These are phyloP conservation scores for Mortierella sp. DNA, from an alignment of 371 early-diverging fungal species.

Conservation along the genomic window DNA sequence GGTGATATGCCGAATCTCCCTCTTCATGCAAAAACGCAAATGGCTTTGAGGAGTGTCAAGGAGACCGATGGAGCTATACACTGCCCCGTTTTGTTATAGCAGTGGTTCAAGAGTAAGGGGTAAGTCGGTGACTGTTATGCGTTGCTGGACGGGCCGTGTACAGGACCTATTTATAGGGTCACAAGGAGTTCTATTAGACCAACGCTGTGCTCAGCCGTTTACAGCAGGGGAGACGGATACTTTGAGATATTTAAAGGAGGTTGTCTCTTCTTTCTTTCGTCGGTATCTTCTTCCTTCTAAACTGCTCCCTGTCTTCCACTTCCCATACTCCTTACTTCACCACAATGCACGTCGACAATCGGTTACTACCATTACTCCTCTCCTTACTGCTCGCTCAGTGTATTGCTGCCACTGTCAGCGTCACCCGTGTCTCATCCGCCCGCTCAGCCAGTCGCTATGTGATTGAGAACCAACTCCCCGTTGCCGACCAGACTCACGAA, in stretches of 20 bases:
- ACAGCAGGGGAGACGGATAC: neutral
- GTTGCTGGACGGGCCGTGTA: no score
- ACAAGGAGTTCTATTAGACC: neutral
- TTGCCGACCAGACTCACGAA: conserved; percentile 35
- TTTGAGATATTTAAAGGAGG: no score
- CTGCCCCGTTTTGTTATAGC: no score
- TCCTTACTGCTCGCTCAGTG: neutral
- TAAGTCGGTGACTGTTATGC: no score
- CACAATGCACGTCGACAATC: conserved; percentile 7
- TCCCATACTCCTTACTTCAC: neutral
- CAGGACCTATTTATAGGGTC: neutral
- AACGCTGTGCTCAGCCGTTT: neutral
- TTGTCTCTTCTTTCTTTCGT: neutral
- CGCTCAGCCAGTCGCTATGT: neutral
- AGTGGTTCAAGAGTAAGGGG: no score
- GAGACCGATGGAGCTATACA: no score
- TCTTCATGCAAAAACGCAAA: no score
- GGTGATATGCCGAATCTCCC: no score
- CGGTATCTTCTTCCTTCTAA: neutral
- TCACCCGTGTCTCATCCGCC: neutral
- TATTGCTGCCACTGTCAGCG: neutral
- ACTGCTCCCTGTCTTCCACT: neutral
- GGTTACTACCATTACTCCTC: neutral
- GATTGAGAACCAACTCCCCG: conserved; percentile 36
- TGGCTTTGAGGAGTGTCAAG: no score